A percentile compares a stretch with the other conserved stretches of the same genome.
phyloP scores from a whole-genome alignment of 495 filamentous ascomycete genomes.

The Schizothecium vesticola region DNA sequence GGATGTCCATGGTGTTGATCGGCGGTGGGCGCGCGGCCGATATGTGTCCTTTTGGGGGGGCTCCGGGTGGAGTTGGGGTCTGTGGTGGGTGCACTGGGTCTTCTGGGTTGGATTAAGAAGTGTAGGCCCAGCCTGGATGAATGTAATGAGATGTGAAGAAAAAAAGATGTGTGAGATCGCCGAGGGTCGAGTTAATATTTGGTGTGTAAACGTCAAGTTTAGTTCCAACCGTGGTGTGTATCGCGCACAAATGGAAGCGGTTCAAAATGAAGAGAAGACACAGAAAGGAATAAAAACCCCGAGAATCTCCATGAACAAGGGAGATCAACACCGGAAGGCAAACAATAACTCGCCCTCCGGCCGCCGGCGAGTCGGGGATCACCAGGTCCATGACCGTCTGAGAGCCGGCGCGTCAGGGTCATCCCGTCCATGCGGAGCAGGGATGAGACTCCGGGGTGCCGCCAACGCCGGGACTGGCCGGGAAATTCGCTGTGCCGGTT shows the following conservation, averaged over 20 bases:
- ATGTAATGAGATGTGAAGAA: neutral
- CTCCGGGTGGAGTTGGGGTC: no score
- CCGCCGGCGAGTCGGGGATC: neutral
- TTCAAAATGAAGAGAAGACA: neutral
- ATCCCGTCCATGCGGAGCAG: neutral
- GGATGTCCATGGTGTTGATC: conserved; percentile 26
- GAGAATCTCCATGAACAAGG: neutral
- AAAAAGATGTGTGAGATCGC: neutral
- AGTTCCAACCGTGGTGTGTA: neutral
- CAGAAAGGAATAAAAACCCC: neutral
- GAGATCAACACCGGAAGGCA: neutral
- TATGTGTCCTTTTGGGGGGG: no score
- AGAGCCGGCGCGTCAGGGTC: neutral
- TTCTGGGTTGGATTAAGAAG: no score
- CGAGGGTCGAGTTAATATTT: neutral
- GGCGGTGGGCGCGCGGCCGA: no score
- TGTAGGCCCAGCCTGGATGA: neutral
- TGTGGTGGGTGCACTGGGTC: no score
- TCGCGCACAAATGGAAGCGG: neutral
- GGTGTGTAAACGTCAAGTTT: neutral
- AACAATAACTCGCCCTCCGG: neutral
- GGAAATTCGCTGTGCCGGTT: neutral
- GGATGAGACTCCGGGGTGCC: neutral
- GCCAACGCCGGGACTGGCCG: neutral
- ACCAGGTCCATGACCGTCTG: neutral